Base-by-base conservation (phyloP, 2,329 filamentous ascomycete genomes). In the Amauroascus verrucosus region DNA sequence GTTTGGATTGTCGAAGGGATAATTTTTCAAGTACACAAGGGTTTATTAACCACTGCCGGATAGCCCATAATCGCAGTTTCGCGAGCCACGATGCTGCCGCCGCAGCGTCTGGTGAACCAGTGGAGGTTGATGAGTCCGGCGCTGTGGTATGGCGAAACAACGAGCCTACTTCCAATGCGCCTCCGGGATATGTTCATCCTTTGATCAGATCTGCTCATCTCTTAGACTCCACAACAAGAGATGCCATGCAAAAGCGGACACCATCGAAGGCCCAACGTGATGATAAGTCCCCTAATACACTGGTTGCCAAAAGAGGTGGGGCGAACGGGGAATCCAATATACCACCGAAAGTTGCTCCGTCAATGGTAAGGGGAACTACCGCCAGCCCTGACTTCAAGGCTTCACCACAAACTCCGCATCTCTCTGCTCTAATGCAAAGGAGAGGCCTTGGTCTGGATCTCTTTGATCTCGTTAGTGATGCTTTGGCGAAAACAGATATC, bases 31-130 rank as follows among this genome's bases (percentile, higher is more conserved):
- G 90, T 72, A 94, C 90, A 0, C 93, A 97, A 69, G 93, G 93
- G n/a, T 97, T 97, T 71, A 93, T 98, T 73, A 98, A 98, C 65
- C 93, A 98, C 67, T 97, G 91, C 67, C 88, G 93, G 54, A 97
- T 98, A 62, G 89, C 90, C 24, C 93, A 98, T 71, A 86, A 85
- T 66, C 80, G 88, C 55, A 89, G 94, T 59, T 97, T 90, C 75
- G 91, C 95, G 72, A 96, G 88, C 62, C 93, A 98, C 64, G 91
- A 97, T 68, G 88, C 90, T 64, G 93, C 93, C 57, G 93, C 91
- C 32, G 78, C 90, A 53, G 85, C 86, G 56, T 94, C 88, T 61
- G 93, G 93, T 50, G 84, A 90, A 60, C 82, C 85, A 11, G 81
- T 95, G 55, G 86, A 95, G 61, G 75, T 80, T 58, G 79, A 85